These are phyloP conservation scores for Phytophthora hybrid DNA, from an alignment of 352 stramenopile genomes.

Conservation along the genomic window DNA sequence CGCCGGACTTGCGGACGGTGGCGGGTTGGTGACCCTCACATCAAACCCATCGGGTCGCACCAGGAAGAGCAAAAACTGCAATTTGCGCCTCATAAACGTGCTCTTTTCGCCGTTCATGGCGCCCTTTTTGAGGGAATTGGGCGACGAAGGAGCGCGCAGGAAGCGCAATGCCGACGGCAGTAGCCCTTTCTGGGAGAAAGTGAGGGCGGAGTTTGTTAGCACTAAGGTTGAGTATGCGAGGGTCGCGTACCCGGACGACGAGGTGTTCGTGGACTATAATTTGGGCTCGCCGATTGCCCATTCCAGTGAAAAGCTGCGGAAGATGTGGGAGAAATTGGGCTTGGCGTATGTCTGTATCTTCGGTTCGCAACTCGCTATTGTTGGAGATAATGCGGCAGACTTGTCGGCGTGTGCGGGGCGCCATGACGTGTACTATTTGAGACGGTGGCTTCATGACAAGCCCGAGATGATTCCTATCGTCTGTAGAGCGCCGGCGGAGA, in stretches of 20 bases:
- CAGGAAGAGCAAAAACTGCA: slow-evolving; percentile 29
- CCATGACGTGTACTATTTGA: slow-evolving; percentile 25
- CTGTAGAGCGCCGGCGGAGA: background rate
- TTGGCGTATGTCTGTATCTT: slow-evolving; percentile 17
- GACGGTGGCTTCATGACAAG: slow-evolving; percentile 12
- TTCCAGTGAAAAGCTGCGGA: slow-evolving; percentile 21
- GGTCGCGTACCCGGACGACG: slow-evolving; percentile 7
- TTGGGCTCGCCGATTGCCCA: slow-evolving; percentile 19
- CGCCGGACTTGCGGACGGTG: background rate
- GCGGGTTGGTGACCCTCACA: background rate
- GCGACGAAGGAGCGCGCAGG: background rate
- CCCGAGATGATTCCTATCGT: slow-evolving; percentile 4
- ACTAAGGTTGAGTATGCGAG: slow-evolving; percentile 12
- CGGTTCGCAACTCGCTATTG: background rate
- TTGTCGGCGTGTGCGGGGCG: slow-evolving; percentile 11
- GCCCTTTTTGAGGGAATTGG: background rate
- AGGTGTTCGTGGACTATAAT: slow-evolving; percentile 16
- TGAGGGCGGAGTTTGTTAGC: slow-evolving; percentile 18
- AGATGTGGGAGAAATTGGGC: slow-evolving; percentile 26
- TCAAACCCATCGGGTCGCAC: background rate
- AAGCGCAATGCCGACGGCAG: slow-evolving; percentile 6
- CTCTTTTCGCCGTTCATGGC: slow-evolving; percentile 15
- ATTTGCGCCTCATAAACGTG: slow-evolving; percentile 17
- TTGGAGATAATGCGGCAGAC: background rate
- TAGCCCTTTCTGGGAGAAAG: slow-evolving; percentile 19